A percentile compares a stretch with the other conserved stretches of the same genome.
phyloP scores from a whole-genome alignment of 1,284 basidiomycete species.

The Fomitiporia mediterranea region DNA sequence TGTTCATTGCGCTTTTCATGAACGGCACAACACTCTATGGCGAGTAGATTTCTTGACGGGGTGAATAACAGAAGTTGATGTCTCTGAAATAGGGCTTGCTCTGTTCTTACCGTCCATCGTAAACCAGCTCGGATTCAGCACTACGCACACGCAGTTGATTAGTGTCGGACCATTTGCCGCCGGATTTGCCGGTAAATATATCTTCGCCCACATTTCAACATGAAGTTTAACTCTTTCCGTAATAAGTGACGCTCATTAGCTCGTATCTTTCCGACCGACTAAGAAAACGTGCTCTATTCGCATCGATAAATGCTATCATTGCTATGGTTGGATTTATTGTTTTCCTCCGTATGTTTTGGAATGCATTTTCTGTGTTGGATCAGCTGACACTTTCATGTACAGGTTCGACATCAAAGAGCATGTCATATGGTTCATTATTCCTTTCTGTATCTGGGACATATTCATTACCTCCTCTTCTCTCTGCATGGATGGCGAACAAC shows the following conservation, averaged over 20 bases:
- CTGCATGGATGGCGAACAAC: conserved; percentile 22
- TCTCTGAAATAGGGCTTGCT: conserved; percentile 28
- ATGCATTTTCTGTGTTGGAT: neutral
- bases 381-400: neutral
- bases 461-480: conserved; percentile 16
- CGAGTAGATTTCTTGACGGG: neutral
- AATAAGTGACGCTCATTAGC: conserved; percentile 16
- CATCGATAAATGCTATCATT: conserved; percentile 5
- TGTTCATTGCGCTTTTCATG: conserved; percentile 41
- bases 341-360: conserved; percentile 12
- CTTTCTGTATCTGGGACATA: conserved; percentile 19
- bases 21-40: conserved; percentile 40
- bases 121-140: conserved; percentile 36
- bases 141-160: conserved; percentile 30
- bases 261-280: conserved; percentile 20
- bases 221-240: neutral
- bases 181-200: conserved; percentile 29
- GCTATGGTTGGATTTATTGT: conserved; percentile 13
- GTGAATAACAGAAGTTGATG: neutral
- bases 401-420: conserved; percentile 13
- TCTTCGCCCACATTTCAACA: neutral
- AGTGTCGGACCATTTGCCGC: conserved; percentile 34
- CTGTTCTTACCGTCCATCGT: conserved; percentile 42
- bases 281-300: conserved; percentile 9
- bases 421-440: conserved; percentile 20